Evolutionary conservation across 2,329 filamentous ascomycete genomes (phyloP).

Genomic region (Xylariaceae sp.): DNA sequence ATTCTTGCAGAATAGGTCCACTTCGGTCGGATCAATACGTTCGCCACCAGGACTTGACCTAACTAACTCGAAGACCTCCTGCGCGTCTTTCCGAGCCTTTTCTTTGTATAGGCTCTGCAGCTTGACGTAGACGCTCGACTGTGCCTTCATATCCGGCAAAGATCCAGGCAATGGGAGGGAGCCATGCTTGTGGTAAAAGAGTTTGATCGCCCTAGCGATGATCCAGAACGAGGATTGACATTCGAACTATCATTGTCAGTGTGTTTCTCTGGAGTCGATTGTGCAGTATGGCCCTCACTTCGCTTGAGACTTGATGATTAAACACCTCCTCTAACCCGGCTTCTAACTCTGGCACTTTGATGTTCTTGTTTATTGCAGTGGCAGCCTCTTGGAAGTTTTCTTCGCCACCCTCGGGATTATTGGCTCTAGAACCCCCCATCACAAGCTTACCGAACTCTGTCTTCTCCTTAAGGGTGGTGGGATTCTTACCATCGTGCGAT

Average conservation of each 20-base stretch:
- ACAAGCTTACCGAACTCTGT: slow-evolving; percentile 78
- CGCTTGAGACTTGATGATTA: slow-evolving; percentile 59
- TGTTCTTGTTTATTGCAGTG: slow-evolving; percentile 84
- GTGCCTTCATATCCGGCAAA: slow-evolving; percentile 96
- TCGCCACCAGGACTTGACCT: slow-evolving; percentile 56
- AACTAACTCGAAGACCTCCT: slow-evolving; percentile 73
- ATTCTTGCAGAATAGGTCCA: slow-evolving; percentile 94
- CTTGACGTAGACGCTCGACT: slow-evolving; percentile 85
- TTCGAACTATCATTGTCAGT: slow-evolving; percentile 48
- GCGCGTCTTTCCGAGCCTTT: slow-evolving; percentile 79
- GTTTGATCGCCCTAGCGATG: slow-evolving; percentile 78
- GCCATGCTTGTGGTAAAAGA: slow-evolving; percentile 75
- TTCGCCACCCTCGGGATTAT: slow-evolving; percentile 84
- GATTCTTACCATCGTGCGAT: slow-evolving; percentile 69
- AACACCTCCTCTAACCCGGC: slow-evolving; percentile 79
- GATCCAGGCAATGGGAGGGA: slow-evolving; percentile 84
- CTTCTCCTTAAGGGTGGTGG: slow-evolving; percentile 84
- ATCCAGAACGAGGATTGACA: slow-evolving; percentile 78
- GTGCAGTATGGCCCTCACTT: slow-evolving; percentile 58
- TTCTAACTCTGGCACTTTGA: slow-evolving; percentile 71
- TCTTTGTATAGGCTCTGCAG: slow-evolving; percentile 92
- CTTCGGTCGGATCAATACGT: slow-evolving; percentile 70
- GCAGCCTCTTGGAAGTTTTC: slow-evolving; percentile 97
- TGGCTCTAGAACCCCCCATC: slow-evolving; percentile 67
- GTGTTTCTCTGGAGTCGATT: slow-evolving; percentile 9